Evolutionary conservation across 2,329 filamentous ascomycete genomes (phyloP), one percentile per base, ranked within the genome.

Genomic region (Fusarium abutilonis): DNA sequence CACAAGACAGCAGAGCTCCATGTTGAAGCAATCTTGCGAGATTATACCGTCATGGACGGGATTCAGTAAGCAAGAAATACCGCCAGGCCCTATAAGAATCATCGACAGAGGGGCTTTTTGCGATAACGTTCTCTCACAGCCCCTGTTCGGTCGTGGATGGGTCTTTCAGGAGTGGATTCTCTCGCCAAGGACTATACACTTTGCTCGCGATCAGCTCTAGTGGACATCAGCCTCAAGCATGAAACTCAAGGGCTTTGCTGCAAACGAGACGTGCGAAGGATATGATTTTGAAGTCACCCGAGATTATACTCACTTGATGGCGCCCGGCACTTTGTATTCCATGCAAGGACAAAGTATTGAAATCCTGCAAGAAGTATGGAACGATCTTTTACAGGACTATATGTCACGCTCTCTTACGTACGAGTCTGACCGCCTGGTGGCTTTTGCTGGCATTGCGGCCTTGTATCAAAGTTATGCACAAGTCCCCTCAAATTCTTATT

Each of bases 101-200:
- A 49, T 66, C n/a, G 45, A 63, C 11, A 51, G 39, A 31, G 29
- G 26, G 6, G 45, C 48, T 10, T 65, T 66, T 29, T 66, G 57
- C n/a, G 49, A 66, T 2, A 49, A 59, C 9, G 58, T 65, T 19
- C 40, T 65, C 15, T 44, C 62, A 4, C 60, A 52, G 23, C 63
- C 63, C 5, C 21, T 65, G 10, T 65, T 65, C 14, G 45, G 58
- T 13, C 50, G 63, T 19, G 63, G 63, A 31, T 65, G 63, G 63
- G 55, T 65, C 11, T 65, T 55, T 9, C 63, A 65, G 29, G 63
- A 65, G 31, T 65, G 58, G 62, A 63, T 65, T 35, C 54, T 65
- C 6, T 63, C 63, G 2, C 35, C 43, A 19, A 62, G 40, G 8
- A 65, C 62, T 1, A 66, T 65, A 4, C 62, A 65, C 9, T 42